Conservation (phyloP, 805 yeast genomes). For the Saturnispora saitoi region DNA sequence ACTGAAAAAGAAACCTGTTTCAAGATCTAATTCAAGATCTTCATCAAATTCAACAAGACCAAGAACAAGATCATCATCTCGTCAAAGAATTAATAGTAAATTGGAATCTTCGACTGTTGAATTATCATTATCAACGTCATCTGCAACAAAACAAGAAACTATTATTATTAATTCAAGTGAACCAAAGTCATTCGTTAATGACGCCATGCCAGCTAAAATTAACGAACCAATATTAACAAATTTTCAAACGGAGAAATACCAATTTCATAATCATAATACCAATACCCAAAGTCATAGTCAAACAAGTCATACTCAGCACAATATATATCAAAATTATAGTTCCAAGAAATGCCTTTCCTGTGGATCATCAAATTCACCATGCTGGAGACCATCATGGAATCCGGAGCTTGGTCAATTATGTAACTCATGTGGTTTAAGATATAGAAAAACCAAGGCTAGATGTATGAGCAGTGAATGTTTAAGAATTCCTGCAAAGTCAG, state of each 20-base stretch:
- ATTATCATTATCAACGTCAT: neutral
- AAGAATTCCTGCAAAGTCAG: conserved; percentile 93
- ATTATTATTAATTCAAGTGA: conserved; percentile 4
- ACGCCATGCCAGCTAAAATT: neutral
- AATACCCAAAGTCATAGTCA: neutral
- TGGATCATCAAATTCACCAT: conserved; percentile 84
- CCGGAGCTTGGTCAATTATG: conserved; percentile 87
- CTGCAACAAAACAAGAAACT: conserved; percentile 9
- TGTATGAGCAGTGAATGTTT: conserved; percentile 70
- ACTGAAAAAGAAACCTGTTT: neutral
- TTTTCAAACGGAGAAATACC: neutral
- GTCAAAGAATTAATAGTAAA: neutral
- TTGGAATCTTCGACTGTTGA: neutral
- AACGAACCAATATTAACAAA: neutral
- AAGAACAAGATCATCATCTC: conserved; percentile 7
- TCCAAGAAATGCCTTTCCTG: conserved; percentile 78
- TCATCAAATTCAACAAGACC: conserved; percentile 4
- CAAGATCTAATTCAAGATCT: conserved; percentile 1
- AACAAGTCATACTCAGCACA: conserved; percentile 5
- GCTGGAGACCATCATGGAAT: conserved; percentile 99
- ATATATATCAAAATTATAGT: conserved; percentile 11
- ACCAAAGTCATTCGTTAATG: neutral
- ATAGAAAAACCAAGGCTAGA: conserved; percentile 88
- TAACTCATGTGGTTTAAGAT: conserved; percentile 91
- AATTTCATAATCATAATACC: neutral